Evolutionary conservation across 441 rosid species (phyloP).

Genomic region (Hypseocharis bilobata): DNA sequence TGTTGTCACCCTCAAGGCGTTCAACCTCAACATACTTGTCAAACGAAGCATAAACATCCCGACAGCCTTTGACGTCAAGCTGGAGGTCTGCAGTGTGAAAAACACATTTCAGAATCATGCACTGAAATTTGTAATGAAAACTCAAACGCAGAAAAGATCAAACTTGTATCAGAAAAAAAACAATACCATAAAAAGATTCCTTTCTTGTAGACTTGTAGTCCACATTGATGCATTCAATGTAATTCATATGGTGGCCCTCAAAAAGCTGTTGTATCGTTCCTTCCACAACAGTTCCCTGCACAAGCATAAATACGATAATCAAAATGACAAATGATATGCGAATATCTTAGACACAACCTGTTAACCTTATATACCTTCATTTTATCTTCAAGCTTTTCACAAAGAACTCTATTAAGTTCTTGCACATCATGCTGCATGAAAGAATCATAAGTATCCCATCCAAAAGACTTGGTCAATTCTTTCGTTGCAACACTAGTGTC

Average conservation of each 20-base stretch:
- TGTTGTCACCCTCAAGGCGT: conserved; percentile 91
- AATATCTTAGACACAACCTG: neutral
- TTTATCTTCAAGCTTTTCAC: conserved; percentile 68
- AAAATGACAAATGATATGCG: neutral
- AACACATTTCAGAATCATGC: conserved; percentile 13
- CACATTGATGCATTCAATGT: conserved; percentile 67
- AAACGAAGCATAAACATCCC: conserved; percentile 89
- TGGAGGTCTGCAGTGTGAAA: conserved; percentile 33
- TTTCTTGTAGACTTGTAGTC: conserved; percentile 65
- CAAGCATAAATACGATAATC: neutral
- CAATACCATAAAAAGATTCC: conserved; percentile 63
- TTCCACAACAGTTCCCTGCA: conserved; percentile 68
- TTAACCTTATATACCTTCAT: conserved; percentile 40
- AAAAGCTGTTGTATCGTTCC: conserved; percentile 63
- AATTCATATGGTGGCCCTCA: conserved; percentile 73
- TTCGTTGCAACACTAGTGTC: conserved; percentile 70
- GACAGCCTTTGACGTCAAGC: conserved; percentile 55
- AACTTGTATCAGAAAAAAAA: too few species aligned
- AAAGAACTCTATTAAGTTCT: conserved; percentile 69
- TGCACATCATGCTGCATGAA: conserved; percentile 80
- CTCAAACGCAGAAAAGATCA: neutral
- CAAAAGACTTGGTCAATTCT: conserved; percentile 68
- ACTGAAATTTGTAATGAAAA: neutral
- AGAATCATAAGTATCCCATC: conserved; percentile 76
- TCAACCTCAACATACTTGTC: conserved; percentile 96